These are phyloP conservation scores for Psilocybe tampanensis DNA, from an alignment of 768 basidiomycete species.

Conservation along the genomic window DNA sequence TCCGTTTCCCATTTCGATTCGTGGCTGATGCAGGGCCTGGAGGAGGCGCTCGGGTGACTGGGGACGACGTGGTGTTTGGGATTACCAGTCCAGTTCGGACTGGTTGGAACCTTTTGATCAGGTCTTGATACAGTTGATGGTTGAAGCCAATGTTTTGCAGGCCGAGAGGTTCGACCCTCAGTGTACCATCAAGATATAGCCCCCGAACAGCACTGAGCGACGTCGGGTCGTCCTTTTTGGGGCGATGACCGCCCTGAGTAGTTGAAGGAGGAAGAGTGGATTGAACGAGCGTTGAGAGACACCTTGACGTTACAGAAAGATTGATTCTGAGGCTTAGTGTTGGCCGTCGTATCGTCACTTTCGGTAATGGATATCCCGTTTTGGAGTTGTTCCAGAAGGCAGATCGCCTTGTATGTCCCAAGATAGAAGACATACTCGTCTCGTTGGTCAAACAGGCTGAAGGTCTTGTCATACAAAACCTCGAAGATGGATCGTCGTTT, in stretches of 20 bases:
- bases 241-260: too few species aligned
- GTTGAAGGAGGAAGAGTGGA: too few species aligned
- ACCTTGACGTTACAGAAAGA: background rate
- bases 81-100: background rate
- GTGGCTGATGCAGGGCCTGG: too few species aligned
- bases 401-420: slow-evolving; percentile 8
- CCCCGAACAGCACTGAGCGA: background rate
- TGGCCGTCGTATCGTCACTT: too few species aligned
- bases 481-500: slow-evolving; percentile 1
- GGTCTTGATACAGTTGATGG: slow-evolving; percentile 6
- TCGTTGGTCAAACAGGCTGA: slow-evolving; percentile 5
- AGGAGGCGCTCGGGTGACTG: background rate
- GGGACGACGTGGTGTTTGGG: background rate
- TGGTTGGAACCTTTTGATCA: slow-evolving; percentile 4
- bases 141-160: slow-evolving; percentile 23
- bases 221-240: background rate
- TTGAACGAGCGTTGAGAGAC: too few species aligned
- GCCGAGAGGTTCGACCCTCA: slow-evolving; percentile 17
- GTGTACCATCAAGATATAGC: slow-evolving; percentile 3
- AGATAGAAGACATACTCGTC: background rate
- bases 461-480: slow-evolving; percentile 4
- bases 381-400: background rate
- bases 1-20: too few species aligned
- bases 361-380: too few species aligned
- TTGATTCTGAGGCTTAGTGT: too few species aligned